These are phyloP conservation scores for Priceomyces carsonii DNA, from an alignment of 805 yeast species.

Conservation along the genomic window DNA sequence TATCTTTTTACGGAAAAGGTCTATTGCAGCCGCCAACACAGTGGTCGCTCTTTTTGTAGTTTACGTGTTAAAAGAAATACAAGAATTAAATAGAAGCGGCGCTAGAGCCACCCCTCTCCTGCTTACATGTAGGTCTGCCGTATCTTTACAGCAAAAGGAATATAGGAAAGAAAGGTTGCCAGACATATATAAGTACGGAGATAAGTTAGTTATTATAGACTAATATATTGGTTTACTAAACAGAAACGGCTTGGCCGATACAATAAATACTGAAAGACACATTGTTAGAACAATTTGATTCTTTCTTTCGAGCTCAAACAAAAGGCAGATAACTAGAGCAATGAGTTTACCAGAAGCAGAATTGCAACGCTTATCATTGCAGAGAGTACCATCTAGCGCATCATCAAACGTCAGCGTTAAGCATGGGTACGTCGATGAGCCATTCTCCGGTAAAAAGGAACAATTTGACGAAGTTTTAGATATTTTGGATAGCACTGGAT, in stretches of 20 bases:
- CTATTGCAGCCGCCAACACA: too few relatives aligned
- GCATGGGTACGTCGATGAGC: constrained; percentile 71
- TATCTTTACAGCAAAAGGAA: not conserved
- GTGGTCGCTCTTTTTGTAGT: too few relatives aligned
- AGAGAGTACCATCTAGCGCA: constrained; percentile 26
- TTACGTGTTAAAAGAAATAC: not conserved
- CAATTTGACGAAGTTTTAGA: constrained; percentile 85
- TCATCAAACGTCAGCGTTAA: constrained; percentile 31
- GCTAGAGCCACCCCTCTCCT: constrained; percentile 1
- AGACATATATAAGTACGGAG: constrained; percentile 1
- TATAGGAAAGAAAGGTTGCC: not conserved
- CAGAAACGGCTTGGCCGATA: not conserved
- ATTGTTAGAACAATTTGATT: not conserved
- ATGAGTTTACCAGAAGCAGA: constrained; percentile 16
- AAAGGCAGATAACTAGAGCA: too few relatives aligned
- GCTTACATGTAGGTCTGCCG: not conserved
- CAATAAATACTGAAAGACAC: not conserved
- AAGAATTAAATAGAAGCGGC: not conserved
- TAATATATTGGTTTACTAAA: too few relatives aligned
- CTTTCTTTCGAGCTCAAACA: too few relatives aligned
- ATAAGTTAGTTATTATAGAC: not conserved
- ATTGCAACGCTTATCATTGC: constrained; percentile 23
- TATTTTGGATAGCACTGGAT: constrained; percentile 76
- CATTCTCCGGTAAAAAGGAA: constrained; percentile 76
- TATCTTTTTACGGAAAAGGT: too few relatives aligned